Base-by-base conservation (phyloP, 2,329 filamentous ascomycete genomes). In the Westerdykella aurantiaca region DNA sequence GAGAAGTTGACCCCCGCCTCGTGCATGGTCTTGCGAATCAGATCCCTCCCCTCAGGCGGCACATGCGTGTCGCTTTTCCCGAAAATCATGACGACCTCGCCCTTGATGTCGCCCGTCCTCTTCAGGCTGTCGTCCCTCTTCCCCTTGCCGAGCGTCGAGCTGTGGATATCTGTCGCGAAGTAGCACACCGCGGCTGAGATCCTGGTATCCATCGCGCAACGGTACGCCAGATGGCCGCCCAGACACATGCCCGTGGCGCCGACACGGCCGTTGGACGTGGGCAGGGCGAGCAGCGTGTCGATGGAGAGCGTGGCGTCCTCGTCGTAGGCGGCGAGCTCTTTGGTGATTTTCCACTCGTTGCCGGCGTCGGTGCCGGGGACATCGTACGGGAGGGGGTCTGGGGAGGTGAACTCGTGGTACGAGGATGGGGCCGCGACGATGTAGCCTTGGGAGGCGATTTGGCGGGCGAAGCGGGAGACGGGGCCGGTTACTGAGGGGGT, bases 141-240 rank as follows among this genome's bases (percentile, higher is more conserved):
- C 52, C 79, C 71, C 46, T 80, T 77, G 18, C 88, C 91, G 1
- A 97, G 78, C 7, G 83, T 88, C 45, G 80, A 78, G 50, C 75
- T 80, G 72, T 96, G 91, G 41, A 96, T 82, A 70, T 96, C 91
- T 11, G 90, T 96, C 7, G 88, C 88, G 69, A 96, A 96, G 73
- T 89, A 97, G 65, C 88, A 84, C 23, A 95, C 85, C 31, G 82
- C 82, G 23, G 88, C 86, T 33, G 77, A 76, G 46, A 96, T 80
- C 44, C 90, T 79, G 17, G 79, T 75, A 66, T 96, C 88, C 39
- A 96, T 76, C 57, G 82, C 81, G 56, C 77, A 80, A 34, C 82
- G 75, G 63, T 81, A 85, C 68, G 86, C 87, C 14, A 96, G 79
- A 63, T 96, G 91, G 1, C 91, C 90, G 41, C 91, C 91, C 1